Evolutionary conservation across 331 rosid species (phyloP), one percentile per base, ranked within the genome.

Genomic region (Erythrophleum ivorense): DNA sequence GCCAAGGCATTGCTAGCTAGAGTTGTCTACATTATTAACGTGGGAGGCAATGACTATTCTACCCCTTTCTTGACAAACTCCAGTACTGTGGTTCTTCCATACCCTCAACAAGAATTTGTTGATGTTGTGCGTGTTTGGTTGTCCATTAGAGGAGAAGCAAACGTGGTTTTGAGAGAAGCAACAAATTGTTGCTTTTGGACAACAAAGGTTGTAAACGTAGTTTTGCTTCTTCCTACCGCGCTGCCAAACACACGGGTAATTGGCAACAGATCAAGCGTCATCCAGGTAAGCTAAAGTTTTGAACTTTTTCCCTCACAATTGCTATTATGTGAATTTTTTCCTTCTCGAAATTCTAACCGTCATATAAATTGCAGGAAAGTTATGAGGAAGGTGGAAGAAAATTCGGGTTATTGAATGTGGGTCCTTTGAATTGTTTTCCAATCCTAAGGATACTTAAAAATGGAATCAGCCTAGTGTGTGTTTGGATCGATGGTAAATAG

Each of bases 31-130:
- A 13, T 91, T 29, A 9, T 88, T 6, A 83, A 76, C 71, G 12
- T 87, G 7, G 90, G 92, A 69, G 45, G 40, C 75, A 90, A 88
- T 38, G 71, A 90, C 59, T 90, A 87, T 34, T 3, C 52, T 6
- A 2, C 5, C 1, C 81, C 81, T 5, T 81, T 76, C 18, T 4
- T 0, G 6, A 0, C 21, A 21, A 86, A 83, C 21, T 73, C 88
- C 2, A 48, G n/a, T 50, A 2, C 38, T 7, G 14, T 52, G 3
- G 1, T 71, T 70, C 29, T 48, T 1, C 31, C 71, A 2, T 73
- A 63, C 60, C 34, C 89, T 13, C 75, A 41, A 9, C 24, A 41
- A 41, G 40, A 86, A 72, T 89, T 77, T 5, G 87, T 86, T 0
- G 79, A 80, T 31, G 21, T 78, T 80, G 92, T 91, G 36, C n/a